Percentiles rank a stretch among this genome's conserved stretches.
These are phyloP conservation scores for Trichoderma guizhouense DNA, from an alignment of 2,329 filamentous ascomycete species.

Conservation along the genomic window DNA sequence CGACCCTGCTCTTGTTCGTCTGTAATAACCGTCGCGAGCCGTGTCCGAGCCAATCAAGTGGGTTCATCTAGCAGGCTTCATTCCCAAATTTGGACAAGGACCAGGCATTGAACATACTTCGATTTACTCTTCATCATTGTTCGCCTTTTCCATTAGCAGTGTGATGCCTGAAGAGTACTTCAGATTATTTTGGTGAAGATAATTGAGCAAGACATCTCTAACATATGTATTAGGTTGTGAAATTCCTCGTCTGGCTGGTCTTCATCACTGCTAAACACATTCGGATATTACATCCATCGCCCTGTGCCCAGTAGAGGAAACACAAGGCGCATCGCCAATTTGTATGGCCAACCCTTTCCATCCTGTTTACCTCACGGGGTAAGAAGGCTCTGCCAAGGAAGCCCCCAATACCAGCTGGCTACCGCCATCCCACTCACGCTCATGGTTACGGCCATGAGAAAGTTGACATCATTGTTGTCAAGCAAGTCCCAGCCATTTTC, in stretches of 20 bases:
- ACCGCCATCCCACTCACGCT: conserved; percentile 72
- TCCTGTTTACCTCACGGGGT: neutral
- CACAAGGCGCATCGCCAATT: neutral
- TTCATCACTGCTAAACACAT: neutral
- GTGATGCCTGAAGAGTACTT: too few relatives aligned
- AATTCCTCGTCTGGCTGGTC: neutral
- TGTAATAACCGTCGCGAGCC: neutral
- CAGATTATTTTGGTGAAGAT: neutral
- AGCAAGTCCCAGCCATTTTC: conserved; percentile 70
- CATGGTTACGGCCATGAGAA: conserved; percentile 82
- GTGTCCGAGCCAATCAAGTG: neutral
- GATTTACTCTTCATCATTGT: neutral
- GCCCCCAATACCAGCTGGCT: conserved; percentile 58
- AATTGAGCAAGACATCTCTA: neutral
- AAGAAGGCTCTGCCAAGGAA: conserved; percentile 35
- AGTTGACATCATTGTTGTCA: conserved; percentile 95
- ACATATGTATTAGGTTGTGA: neutral
- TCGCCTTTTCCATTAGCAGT: neutral
- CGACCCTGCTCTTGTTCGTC: neutral
- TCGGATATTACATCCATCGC: neutral
- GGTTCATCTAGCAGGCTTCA: neutral
- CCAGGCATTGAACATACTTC: neutral
- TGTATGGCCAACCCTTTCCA: neutral
- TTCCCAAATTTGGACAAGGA: neutral
- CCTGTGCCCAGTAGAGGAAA: neutral